These are phyloP conservation scores for Jatropha multifida DNA, from an alignment of 441 rosid species.

Conservation along the genomic window DNA sequence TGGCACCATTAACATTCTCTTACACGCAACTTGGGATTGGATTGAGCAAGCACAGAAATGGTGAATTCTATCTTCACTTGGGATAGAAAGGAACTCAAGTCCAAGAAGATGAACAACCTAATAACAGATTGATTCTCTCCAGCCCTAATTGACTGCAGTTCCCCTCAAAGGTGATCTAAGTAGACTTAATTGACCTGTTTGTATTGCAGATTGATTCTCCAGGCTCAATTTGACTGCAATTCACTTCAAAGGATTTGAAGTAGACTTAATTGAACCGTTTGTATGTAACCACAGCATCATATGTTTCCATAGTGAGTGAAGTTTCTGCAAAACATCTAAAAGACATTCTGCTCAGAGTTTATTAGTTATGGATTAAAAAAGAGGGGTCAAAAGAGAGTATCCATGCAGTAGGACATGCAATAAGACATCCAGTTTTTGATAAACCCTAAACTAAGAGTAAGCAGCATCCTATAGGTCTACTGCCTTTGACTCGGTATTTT, in stretches of 20 bases:
- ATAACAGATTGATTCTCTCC: not conserved
- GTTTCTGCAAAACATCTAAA: constrained; percentile 66
- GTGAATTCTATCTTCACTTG: not conserved
- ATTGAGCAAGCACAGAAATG: not conserved
- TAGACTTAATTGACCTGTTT: not conserved
- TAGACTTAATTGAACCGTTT: constrained; percentile 25
- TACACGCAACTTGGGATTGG: not conserved
- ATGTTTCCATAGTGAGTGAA: constrained; percentile 57
- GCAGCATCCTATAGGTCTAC: not conserved
- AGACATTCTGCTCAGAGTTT: constrained; percentile 4
- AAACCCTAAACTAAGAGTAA: not conserved
- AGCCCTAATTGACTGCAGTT: too few relatives aligned
- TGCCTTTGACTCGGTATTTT: not conserved
- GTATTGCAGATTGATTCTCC: not conserved
- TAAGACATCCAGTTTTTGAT: too few relatives aligned
- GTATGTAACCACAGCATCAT: constrained; percentile 59
- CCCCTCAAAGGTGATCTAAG: too few relatives aligned
- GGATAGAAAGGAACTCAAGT: not conserved
- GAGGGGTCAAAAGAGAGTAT: not conserved
- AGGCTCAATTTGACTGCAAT: not conserved
- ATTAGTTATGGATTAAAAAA: not conserved
- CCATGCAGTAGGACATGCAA: not conserved
- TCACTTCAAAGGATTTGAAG: not conserved
- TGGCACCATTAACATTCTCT: not conserved
- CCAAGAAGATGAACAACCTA: not conserved